These are phyloP conservation scores for Gossypium thurberi DNA, from an alignment of 345 rosid species.

Conservation along the genomic window DNA sequence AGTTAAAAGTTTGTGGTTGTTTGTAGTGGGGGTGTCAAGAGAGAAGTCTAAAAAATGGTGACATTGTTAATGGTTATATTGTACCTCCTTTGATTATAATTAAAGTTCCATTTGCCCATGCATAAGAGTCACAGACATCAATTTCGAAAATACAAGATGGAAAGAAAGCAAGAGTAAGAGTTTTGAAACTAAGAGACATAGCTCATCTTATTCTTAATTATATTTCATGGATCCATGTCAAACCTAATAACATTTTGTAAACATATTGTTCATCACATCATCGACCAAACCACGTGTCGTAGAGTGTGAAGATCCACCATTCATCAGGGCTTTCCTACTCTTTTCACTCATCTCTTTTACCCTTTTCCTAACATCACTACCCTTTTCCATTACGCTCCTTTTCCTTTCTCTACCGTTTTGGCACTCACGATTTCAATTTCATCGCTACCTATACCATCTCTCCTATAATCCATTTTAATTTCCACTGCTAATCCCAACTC, in stretches of 20 bases:
- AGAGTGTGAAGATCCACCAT: background rate
- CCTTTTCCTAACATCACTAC: background rate
- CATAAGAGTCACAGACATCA: too few species aligned
- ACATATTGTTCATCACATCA: too few species aligned
- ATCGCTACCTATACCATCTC: background rate
- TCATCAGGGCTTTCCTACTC: background rate
- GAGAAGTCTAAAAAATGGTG: background rate
- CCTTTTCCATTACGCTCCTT: background rate
- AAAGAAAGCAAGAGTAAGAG: too few species aligned
- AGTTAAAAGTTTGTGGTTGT: background rate
- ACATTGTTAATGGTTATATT: background rate
- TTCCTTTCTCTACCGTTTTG: background rate
- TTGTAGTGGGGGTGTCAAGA: background rate
- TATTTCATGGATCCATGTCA: too few species aligned
- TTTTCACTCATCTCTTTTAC: background rate
- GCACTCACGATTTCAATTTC: background rate
- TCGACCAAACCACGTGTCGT: background rate
- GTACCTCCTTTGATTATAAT: too few species aligned
- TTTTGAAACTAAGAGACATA: too few species aligned
- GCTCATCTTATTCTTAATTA: too few species aligned
- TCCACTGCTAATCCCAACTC: background rate
- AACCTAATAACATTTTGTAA: too few species aligned
- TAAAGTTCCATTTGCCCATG: too few species aligned
- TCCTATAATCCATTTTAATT: background rate
- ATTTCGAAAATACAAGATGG: too few species aligned